Evolutionary conservation across 176 grass and related monocot genomes (phyloP).

Genomic region (Cenchrus fungigraminus): DNA sequence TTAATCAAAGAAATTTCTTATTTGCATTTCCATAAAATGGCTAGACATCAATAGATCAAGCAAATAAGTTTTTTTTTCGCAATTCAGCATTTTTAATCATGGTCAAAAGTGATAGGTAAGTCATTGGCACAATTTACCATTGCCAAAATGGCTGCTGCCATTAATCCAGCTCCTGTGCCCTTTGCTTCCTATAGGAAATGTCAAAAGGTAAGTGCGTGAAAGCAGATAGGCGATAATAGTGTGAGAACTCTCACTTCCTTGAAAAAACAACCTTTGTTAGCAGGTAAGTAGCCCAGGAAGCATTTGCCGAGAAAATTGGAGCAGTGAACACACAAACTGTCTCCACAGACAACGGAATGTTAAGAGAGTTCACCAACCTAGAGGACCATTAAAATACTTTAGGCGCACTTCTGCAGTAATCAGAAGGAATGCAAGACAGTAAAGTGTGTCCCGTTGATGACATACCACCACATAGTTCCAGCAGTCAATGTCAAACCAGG

Average conservation of each 20-base stretch:
- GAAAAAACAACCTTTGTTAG: slow-evolving; percentile 79
- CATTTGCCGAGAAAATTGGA: slow-evolving; percentile 95
- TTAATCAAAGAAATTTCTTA: background rate
- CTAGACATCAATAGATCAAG: background rate
- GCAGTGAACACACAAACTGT: slow-evolving; percentile 99
- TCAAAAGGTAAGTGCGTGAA: slow-evolving; percentile 9
- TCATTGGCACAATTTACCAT: slow-evolving; percentile 52
- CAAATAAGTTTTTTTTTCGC: background rate
- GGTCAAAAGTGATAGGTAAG: slow-evolving; percentile 18
- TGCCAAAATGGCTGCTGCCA: slow-evolving; percentile 86
- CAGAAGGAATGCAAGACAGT: background rate
- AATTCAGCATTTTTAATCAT: background rate
- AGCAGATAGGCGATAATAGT: slow-evolving; percentile 11
- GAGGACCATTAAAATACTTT: slow-evolving; percentile 37
- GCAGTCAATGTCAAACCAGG: slow-evolving; percentile 96
- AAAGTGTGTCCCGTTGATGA: background rate
- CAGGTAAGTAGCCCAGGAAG: slow-evolving; percentile 97
- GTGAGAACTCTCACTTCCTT: slow-evolving; percentile 10
- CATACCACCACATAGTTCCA: slow-evolving; percentile 95
- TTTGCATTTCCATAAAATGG: slow-evolving; percentile 22
- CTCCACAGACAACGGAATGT: slow-evolving; percentile 95
- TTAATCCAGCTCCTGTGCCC: slow-evolving; percentile 95
- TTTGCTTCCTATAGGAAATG: slow-evolving; percentile 79
- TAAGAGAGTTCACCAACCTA: slow-evolving; percentile 87
- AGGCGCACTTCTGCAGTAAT: slow-evolving; percentile 35